Conservation (phyloP, 2,329 filamentous ascomycete species). For the Phyllosticta capitalensis region DNA sequence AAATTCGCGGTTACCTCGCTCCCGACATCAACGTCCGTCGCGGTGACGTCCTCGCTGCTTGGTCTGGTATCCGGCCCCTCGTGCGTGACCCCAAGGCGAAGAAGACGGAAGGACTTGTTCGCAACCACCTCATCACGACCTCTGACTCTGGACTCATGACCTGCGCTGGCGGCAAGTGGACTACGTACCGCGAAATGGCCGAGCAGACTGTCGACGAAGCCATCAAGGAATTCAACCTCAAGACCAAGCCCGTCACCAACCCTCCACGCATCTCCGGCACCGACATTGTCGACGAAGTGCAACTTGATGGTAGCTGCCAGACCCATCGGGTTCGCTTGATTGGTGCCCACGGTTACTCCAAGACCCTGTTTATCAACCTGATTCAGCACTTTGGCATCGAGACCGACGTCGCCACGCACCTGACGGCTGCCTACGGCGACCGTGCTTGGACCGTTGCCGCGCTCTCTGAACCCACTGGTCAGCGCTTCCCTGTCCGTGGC, state of each 20-base stretch:
- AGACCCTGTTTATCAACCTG: constrained; percentile 87
- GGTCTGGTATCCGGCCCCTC: constrained; percentile 79
- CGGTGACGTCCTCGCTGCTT: constrained; percentile 80
- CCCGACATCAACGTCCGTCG: constrained; percentile 78
- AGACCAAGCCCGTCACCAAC: constrained; percentile 46
- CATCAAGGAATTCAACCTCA: constrained; percentile 57
- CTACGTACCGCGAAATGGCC: constrained; percentile 86
- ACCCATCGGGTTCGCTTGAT: constrained; percentile 74
- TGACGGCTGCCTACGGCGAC: constrained; percentile 82
- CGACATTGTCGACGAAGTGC: constrained; percentile 60
- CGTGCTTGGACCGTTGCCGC: constrained; percentile 84
- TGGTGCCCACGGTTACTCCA: constrained; percentile 79
- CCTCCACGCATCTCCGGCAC: constrained; percentile 61
- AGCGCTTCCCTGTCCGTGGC: constrained; percentile 74
- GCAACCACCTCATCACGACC: constrained; percentile 74
- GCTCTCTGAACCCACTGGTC: constrained; percentile 64
- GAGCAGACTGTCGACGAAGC: constrained; percentile 81
- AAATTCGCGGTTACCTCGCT: constrained; percentile 72
- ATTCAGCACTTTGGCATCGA: constrained; percentile 90
- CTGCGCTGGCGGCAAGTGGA: constrained; percentile 86
- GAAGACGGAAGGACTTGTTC: constrained; percentile 79
- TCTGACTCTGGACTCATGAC: constrained; percentile 74
- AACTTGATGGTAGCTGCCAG: constrained; percentile 65
- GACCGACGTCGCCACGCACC: constrained; percentile 83
- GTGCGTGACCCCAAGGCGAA: constrained; percentile 78